These are phyloP conservation scores for Eudorina sp. DNA, from an alignment of 139 green algal species.

Conservation along the genomic window DNA sequence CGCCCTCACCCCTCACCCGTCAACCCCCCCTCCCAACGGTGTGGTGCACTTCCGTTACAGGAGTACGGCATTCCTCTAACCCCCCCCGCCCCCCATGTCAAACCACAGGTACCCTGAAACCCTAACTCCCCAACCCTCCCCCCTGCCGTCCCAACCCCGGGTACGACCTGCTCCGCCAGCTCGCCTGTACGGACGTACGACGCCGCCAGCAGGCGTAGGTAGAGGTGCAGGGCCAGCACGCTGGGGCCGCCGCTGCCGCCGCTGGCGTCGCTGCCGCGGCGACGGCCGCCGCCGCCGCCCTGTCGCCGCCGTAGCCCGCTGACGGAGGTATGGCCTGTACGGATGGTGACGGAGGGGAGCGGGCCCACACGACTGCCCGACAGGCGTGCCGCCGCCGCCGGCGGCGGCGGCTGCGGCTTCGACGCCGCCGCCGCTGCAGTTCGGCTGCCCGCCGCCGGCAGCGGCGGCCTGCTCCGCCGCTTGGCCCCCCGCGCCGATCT, in stretches of 20 bases:
- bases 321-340: neutral
- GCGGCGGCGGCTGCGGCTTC: neutral
- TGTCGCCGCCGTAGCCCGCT: neutral
- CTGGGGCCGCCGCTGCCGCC: conserved; percentile 17
- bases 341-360: neutral
- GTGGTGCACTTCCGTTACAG: no score
- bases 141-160: no score
- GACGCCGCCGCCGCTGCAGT: neutral
- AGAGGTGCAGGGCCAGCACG: conserved; percentile 33
- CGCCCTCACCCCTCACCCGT: no score
- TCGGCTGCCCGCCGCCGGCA: neutral
- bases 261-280: neutral
- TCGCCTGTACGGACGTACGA: conserved; percentile 27
- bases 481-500: neutral
- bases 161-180: conserved; percentile 26
- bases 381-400: neutral
- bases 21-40: no score
- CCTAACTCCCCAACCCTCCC: no score
- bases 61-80: no score
- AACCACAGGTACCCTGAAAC: no score
- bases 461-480: neutral
- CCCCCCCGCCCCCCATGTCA: no score
- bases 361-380: neutral
- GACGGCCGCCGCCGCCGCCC: neutral
- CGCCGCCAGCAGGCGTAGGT: conserved; percentile 39